Base-by-base conservation (phyloP, 768 basidiomycete genomes). In the Daedaleopsis nitida region DNA sequence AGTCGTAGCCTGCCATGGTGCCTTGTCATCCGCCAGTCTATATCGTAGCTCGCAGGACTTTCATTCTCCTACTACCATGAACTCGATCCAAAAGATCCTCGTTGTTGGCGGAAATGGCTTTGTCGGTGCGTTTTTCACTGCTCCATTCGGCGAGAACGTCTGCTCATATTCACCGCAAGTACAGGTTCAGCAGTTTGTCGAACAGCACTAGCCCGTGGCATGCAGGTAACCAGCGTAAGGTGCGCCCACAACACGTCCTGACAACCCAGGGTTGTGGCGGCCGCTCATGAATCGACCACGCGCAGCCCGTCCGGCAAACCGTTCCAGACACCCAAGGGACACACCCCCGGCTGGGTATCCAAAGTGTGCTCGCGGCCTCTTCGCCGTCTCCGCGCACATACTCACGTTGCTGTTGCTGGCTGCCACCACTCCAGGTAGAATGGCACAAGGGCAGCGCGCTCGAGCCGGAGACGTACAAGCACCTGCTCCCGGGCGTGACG, bases 101-200 rank as follows among this genome's bases (percentile, higher is more conserved):
- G 94, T 99, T 44, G 84, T 98, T 1, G 97, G 97, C n/a, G 97
- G 97, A 48, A 97, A 97, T 77, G 97, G 97, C 6, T 98, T 97
- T 78, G 86, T 99, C 69, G 96, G 96, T 91, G 65, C 62, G 77
- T n/a, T 21, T n/a, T 21, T 27, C 24, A 60, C 27, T 3, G 27
- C 27, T 7, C 27, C 27, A 32, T 32, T 3, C 27, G 27, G 4
- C 7, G 27, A 32, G 27, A 7, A 32, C 27, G 27, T 32, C 7
- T 32, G 7, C 27, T 7, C 27, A 32, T 32, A 32, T 7, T 32
- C 27, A 32, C 27, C 27, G 27, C 27, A 32, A 32, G 27, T 32
- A 45, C 74, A 97, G 96, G 97, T 54, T 98, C 97, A 27, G 91
- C 95, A 4, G 85, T 99, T 34, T 98, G 96, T 76, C 89, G 84